Evolutionary conservation across 2,329 filamentous ascomycete genomes (phyloP).

Genomic region (Colletotrichum sansevieriae): DNA sequence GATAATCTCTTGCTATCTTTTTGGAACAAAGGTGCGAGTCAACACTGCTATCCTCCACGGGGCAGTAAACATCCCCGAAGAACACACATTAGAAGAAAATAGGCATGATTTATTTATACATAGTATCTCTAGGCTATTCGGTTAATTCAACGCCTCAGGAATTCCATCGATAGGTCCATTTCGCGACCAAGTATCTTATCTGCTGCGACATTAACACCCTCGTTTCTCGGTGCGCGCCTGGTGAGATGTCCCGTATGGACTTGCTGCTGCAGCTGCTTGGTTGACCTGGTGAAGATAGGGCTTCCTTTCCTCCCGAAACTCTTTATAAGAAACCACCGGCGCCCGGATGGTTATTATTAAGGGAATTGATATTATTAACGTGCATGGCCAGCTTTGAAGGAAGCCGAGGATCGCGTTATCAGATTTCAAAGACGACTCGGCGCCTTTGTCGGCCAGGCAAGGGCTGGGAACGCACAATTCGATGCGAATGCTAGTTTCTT

Average conservation of each 20-base stretch:
- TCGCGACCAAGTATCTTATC: background rate
- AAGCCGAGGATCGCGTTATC: background rate
- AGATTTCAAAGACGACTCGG: background rate
- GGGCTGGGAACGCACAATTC: background rate
- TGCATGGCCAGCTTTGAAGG: constrained; percentile 5
- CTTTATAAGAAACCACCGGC: background rate
- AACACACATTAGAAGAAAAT: background rate
- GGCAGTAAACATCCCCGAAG: background rate
- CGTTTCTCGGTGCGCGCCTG: background rate
- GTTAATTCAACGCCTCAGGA: background rate
- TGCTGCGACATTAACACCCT: background rate
- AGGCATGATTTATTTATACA: background rate
- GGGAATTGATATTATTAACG: background rate
- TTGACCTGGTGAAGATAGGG: background rate
- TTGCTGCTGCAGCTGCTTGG: constrained; percentile 5
- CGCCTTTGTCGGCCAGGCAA: no score
- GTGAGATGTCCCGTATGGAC: background rate
- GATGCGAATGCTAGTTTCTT: background rate
- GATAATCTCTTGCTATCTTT: no score
- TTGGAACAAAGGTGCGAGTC: background rate
- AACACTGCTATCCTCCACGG: background rate
- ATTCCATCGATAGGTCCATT: background rate
- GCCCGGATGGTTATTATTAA: background rate
- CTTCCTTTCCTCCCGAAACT: constrained; percentile 2
- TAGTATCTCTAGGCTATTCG: background rate